Evolutionary conservation across 805 yeast species (phyloP).

Genomic region (Candida maesae): DNA sequence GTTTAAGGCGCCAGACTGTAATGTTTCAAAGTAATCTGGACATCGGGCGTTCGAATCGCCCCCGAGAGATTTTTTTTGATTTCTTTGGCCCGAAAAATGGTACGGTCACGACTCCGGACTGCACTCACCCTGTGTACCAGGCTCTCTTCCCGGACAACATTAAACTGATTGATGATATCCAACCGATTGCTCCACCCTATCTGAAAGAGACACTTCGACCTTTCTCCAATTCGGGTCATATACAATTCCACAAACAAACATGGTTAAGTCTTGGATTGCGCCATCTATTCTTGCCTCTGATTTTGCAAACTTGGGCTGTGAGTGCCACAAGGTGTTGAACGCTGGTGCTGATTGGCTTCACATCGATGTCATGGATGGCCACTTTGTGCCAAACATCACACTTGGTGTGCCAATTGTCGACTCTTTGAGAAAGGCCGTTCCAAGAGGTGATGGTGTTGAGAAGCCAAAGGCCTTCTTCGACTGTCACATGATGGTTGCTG

Average conservation of each 20-base stretch:
- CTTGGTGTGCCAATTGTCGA: constrained; percentile 88
- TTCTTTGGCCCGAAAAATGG: not conserved
- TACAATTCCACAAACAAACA: not conserved
- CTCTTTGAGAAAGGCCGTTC: constrained; percentile 72
- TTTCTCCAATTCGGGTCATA: not conserved
- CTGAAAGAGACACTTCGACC: too few species aligned
- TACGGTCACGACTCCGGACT: constrained; percentile 4
- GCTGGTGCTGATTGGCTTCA: constrained; percentile 96
- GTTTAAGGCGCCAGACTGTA: constrained; percentile 45
- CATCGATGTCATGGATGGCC: constrained; percentile 98
- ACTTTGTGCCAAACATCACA: constrained; percentile 95
- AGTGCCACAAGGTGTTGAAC: constrained; percentile 75
- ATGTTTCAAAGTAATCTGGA: constrained; percentile 38
- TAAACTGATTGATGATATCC: too few species aligned
- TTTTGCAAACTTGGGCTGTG: constrained; percentile 84
- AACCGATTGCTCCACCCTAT: too few species aligned
- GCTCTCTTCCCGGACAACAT: not conserved
- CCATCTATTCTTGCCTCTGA: constrained; percentile 94
- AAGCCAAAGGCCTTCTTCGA: constrained; percentile 64
- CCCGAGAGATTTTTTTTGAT: constrained; percentile 37
- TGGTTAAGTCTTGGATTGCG: constrained; percentile 84
- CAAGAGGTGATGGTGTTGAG: constrained; percentile 49
- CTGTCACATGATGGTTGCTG: constrained; percentile 97
- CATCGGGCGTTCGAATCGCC: constrained; percentile 50
- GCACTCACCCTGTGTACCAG: not conserved